These are phyloP conservation scores for Chenopodium formosanum DNA, from an alignment of 148 eudicot species.

Conservation along the genomic window DNA sequence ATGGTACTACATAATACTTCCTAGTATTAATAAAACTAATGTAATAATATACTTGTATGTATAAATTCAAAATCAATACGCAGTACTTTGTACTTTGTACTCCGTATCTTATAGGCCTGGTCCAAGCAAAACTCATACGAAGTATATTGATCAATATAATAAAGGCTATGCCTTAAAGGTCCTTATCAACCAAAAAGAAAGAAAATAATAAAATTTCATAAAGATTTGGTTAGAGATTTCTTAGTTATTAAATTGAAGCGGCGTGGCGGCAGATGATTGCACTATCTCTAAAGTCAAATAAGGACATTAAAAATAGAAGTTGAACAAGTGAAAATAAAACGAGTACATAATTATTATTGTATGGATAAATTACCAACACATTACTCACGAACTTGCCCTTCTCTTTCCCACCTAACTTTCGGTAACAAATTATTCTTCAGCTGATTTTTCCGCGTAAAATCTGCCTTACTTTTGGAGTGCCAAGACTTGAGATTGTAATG, in stretches of 20 bases:
- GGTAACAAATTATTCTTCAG: conserved; percentile 19
- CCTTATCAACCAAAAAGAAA: not conserved
- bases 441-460: conserved; percentile 16
- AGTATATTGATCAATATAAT: no score
- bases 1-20: no score
- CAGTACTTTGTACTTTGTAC: no score
- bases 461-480: not conserved
- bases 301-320: not conserved
- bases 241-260: not conserved
- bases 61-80: no score
- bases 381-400: no score
- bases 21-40: no score
- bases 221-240: not conserved
- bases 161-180: no score
- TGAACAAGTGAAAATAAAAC: not conserved
- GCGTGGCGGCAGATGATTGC: conserved; percentile 23
- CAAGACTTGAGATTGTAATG: not conserved
- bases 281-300: conserved; percentile 7
- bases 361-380: not conserved
- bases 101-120: no score
- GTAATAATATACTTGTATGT: no score
- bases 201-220: not conserved
- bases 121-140: no score
- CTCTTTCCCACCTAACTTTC: conserved; percentile 21
- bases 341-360: not conserved